Conservation (phyloP, 2,329 filamentous ascomycete species). For the Huntiella bhutanensis region DNA sequence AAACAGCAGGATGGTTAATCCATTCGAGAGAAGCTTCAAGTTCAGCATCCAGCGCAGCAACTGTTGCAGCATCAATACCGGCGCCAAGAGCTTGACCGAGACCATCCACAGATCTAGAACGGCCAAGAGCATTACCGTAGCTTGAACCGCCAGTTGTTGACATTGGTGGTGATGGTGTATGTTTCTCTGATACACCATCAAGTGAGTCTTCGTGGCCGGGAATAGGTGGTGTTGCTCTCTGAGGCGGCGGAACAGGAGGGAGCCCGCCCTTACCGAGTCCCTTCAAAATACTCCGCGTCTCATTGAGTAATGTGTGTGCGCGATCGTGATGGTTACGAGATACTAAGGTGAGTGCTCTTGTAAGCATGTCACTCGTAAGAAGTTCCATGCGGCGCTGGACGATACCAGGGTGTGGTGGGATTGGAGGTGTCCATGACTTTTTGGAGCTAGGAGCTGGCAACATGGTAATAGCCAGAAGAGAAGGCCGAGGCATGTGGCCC, state of each 20-base stretch:
- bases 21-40: conserved; percentile 82
- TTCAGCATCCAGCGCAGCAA: conserved; percentile 75
- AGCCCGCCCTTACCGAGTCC: conserved; percentile 88
- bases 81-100: conserved; percentile 35
- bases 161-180: conserved; percentile 34
- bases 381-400: conserved; percentile 96
- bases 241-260: conserved; percentile 60
- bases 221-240: conserved; percentile 20
- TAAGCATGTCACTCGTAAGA: conserved; percentile 94
- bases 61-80: conserved; percentile 68
- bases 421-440: conserved; percentile 57
- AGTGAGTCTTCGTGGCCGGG: neutral
- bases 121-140: conserved; percentile 25
- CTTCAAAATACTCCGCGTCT: conserved; percentile 89
- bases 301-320: conserved; percentile 75
- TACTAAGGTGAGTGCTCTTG: conserved; percentile 74
- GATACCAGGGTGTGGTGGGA: conserved; percentile 84
- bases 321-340: conserved; percentile 84
- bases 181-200: conserved; percentile 26
- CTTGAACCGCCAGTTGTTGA: conserved; percentile 26
- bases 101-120: conserved; percentile 35
- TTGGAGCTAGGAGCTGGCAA: conserved; percentile 50
- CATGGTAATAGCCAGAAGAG: conserved; percentile 88
- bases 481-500: conserved; percentile 73
- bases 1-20: conserved; percentile 94